Evolutionary conservation across 768 basidiomycete species (phyloP), one percentile per base, ranked within the genome.

Genomic region (Leccinum boreale): DNA sequence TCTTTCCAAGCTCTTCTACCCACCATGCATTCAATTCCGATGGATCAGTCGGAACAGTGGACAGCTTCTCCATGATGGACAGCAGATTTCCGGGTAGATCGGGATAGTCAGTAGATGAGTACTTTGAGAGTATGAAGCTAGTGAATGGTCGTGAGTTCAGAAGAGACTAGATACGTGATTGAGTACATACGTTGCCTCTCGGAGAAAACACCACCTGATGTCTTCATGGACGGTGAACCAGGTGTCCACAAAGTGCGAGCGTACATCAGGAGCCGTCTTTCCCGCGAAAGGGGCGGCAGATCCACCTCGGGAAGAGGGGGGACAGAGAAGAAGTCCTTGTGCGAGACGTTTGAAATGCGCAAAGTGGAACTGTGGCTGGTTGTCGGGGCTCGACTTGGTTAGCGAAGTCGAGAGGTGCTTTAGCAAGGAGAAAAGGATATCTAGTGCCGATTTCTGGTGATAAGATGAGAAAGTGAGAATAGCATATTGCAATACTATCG

Each of bases 201-300:
- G 81, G 33, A 96, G 79, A 76, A 93, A 94, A 75, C 89, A 91
- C 90, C 90, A 95, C 58, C 93, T 83, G 31, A 95, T 76, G 65
- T 96, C 93, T 65, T 92, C 89, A 68, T 90, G 67, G 12, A 89
- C 83, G 61, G 84, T 85, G 63, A 92, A 80, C 86, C 88, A 94
- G 14, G 81, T 85, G 49, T 81, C 80, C 54, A 85, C 75, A 65
- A 93, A 92, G 11, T 79, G 72, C 45, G 83, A 75, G 24, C 85
- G 74, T 3, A 92, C 84, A 56, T 89, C 87, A 5, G 77, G 53
- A 55, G 86, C 81, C 17, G 86, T 72, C 35, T 73, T 69, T 2
- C 76, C 73, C 24, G 76, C 68, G 42, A 70, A 64, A 17, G 64
- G 45, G 44, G 64, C 57, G 1, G 58, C 52, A 29, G 45, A 68